Conservation (phyloP, 257 asterid genomes). For the Primulina eburnea region DNA sequence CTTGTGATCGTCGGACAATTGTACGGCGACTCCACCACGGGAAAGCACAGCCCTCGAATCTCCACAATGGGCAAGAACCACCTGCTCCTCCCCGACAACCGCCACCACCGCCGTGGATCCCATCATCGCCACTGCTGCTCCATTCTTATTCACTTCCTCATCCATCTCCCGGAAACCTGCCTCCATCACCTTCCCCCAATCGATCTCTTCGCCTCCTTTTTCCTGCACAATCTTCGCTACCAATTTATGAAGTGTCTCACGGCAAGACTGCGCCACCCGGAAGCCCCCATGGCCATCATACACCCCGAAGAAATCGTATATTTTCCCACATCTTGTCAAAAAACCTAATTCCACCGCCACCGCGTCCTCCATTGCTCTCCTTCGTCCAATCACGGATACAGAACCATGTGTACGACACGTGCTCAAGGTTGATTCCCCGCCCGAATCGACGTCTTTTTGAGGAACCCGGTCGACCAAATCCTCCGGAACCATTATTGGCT, state of each 20-base stretch:
- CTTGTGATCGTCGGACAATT: slow-evolving; percentile 71
- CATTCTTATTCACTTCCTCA: slow-evolving; percentile 45
- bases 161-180: slow-evolving; percentile 58
- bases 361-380: slow-evolving; percentile 81
- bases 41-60: slow-evolving; percentile 76
- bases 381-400: slow-evolving; percentile 52
- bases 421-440: not conserved
- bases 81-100: slow-evolving; percentile 57
- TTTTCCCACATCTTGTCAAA: slow-evolving; percentile 32
- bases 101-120: slow-evolving; percentile 83
- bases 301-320: slow-evolving; percentile 58
- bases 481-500: not conserved
- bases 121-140: slow-evolving; percentile 45
- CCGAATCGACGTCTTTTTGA: not conserved
- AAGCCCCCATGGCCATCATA: slow-evolving; percentile 84
- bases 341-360: slow-evolving; percentile 45
- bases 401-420: slow-evolving; percentile 32
- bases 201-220: slow-evolving; percentile 15
- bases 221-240: slow-evolving; percentile 24
- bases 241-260: slow-evolving; percentile 48
- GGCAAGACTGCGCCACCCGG: slow-evolving; percentile 58
- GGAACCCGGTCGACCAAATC: not conserved
- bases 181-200: slow-evolving; percentile 58
- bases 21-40: slow-evolving; percentile 54
- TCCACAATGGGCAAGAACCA: slow-evolving; percentile 77